Conservation (phyloP, 2,329 filamentous ascomycete species). For the Amauroascus niger region DNA sequence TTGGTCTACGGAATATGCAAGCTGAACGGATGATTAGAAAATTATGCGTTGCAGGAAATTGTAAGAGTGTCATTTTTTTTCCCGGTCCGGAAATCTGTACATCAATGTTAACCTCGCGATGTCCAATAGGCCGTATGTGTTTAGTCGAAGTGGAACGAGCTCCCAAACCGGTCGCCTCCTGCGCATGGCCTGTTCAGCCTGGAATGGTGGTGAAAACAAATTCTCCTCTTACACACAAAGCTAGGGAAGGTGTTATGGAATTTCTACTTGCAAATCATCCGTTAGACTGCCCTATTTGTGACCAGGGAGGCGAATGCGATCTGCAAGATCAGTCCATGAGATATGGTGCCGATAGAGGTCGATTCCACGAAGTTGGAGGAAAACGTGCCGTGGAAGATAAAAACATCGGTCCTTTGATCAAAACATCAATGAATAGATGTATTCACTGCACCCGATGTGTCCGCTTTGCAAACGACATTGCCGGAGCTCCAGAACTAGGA, state of each 20-base stretch:
- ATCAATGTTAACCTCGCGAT: conserved; percentile 5
- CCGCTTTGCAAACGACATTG: conserved; percentile 94
- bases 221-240: conserved; percentile 92
- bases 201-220: conserved; percentile 99
- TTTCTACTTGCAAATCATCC: conserved; percentile 95
- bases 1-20: not conserved
- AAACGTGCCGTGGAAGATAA: conserved; percentile 99
- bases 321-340: conserved; percentile 99
- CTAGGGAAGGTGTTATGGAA: conserved; percentile 97
- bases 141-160: conserved; percentile 94
- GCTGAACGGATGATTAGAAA: conserved; percentile 49
- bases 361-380: conserved; percentile 90
- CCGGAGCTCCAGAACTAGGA: conserved; percentile 88
- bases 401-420: conserved; percentile 95
- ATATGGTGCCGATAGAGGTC: conserved; percentile 88
- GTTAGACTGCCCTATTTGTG: conserved; percentile 92
- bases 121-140: conserved; percentile 67
- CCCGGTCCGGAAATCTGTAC: not conserved
- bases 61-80: conserved; percentile 34
- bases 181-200: conserved; percentile 95
- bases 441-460: conserved; percentile 98
- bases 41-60: conserved; percentile 98
- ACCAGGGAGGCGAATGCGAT: conserved; percentile 98
- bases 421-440: conserved; percentile 99
- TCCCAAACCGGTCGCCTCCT: conserved; percentile 95